These are phyloP conservation scores for Candida ipomoeae DNA, from an alignment of 805 yeast species.

Conservation along the genomic window DNA sequence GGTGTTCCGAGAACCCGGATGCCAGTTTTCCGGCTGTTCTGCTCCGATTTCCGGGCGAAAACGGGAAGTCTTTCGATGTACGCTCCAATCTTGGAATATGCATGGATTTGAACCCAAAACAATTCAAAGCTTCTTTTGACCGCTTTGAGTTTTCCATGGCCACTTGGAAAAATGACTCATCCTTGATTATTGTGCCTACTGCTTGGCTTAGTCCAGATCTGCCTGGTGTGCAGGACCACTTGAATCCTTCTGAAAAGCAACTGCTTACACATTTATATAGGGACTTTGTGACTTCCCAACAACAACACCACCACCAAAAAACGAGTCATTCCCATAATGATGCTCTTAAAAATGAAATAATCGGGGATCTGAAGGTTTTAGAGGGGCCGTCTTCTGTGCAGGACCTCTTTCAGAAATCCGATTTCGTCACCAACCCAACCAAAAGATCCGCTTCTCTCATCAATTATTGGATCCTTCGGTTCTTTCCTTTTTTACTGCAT, in stretches of 20 bases:
- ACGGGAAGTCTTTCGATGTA: constrained; percentile 4
- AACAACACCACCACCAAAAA: background rate
- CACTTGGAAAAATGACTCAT: constrained; percentile 45
- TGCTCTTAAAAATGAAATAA: no score
- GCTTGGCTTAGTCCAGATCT: constrained; percentile 73
- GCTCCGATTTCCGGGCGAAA: constrained; percentile 28
- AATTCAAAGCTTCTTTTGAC: constrained; percentile 75
- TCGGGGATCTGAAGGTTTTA: no score
- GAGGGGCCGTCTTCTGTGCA: background rate
- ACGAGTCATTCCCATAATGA: no score
- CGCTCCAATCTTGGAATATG: constrained; percentile 74
- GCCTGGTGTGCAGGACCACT: constrained; percentile 27
- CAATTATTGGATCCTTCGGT: constrained; percentile 71
- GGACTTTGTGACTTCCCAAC: background rate
- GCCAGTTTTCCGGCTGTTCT: constrained; percentile 51
- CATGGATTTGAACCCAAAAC: constrained; percentile 89
- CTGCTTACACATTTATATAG: background rate
- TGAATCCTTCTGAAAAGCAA: background rate
- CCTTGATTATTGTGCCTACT: constrained; percentile 71
- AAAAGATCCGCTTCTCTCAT: constrained; percentile 26
- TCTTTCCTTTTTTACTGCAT: constrained; percentile 56
- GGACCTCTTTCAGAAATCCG: background rate
- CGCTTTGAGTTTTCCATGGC: constrained; percentile 65
- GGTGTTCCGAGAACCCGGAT: constrained; percentile 62
- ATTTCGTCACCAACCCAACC: constrained; percentile 1